phyloP scores from a whole-genome alignment of 139 green algal genomes.

The Chlamydomonas eustigma region DNA sequence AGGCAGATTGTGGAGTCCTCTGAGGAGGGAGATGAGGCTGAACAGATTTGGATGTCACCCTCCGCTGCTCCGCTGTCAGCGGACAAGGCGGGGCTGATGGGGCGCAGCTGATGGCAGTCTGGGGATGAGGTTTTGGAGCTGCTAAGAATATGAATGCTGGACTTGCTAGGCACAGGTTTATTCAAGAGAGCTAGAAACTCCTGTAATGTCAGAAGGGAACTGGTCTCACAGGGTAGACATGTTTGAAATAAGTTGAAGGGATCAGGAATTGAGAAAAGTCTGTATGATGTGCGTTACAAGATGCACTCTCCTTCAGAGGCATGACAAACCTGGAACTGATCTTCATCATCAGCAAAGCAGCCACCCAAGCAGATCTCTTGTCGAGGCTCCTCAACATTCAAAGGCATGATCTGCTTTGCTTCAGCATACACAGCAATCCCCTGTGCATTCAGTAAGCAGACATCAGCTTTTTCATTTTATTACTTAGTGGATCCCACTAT shows the following conservation, averaged over 20 bases:
- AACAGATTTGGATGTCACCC: no score
- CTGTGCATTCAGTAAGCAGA: no score
- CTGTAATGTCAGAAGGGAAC: neutral
- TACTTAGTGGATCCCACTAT: no score
- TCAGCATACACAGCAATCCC: neutral
- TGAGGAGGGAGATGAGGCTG: neutral
- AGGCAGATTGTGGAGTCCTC: neutral
- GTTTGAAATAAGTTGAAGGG: neutral
- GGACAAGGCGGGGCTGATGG: no score
- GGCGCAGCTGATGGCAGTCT: no score
- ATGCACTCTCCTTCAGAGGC: neutral
- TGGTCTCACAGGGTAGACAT: neutral
- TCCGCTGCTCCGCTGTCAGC: no score
- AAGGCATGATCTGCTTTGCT: neutral
- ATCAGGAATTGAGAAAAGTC: neutral
- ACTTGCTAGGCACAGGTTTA: neutral
- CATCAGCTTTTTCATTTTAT: no score
- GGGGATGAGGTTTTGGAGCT: neutral
- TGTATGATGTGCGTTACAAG: neutral
- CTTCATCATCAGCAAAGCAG: neutral
- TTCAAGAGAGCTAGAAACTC: neutral
- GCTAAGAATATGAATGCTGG: neutral
- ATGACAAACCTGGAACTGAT: slow-evolving; percentile 2
- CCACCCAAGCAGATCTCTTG: neutral
- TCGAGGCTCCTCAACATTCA: neutral